Evolutionary conservation across 2,329 filamentous ascomycete genomes (phyloP), one percentile per base, ranked within the genome.

Genomic region (Penicillium digitatum): DNA sequence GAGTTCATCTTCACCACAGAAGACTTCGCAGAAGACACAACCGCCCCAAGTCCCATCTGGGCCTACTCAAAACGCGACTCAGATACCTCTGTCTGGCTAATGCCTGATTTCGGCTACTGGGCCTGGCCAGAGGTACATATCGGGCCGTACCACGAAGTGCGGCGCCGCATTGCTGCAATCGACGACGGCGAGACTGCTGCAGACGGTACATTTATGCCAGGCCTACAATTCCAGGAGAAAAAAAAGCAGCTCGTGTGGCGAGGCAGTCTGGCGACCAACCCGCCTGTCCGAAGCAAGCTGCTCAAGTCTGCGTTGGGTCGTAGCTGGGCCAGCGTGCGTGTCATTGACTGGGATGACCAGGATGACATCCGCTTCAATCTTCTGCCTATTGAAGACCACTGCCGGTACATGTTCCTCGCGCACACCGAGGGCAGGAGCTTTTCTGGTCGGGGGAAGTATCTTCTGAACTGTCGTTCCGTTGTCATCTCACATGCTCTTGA

Each of bases 91-190:
- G 67, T 72, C 40, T 81, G 79, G 79, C 66, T 81, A 20, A 80
- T 81, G 66, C 79, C 79, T 0, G 79, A 82, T 60, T 82, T 81
- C 59, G 79, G 78, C 32, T 81, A 79, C 68, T 82, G 78, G 77
- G 72, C 75, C 9, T 81, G 78, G 78, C 78, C 78, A 2, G 77
- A 80, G 55, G 75, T 77, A 18, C 71, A 73, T 54, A 73, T 76
- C 22, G 74, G 77, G 2, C 66, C 74, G 5, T 77, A 78, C 62
- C 67, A 70, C n/a, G 74, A 77, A 53, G 70, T 78, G 29, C 69
- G 74, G 5, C 63, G 63, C 6, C 72, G 69, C 14, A 75, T 76
- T 32, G 66, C 65, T 0, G 63, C 67, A 2, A 65, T 75, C 5
- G 75, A 76, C 49, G 62, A 72, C n/a, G 69, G 69, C 3, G 55